Percentiles rank a stretch among this genome's conserved stretches.
phyloP scores from a whole-genome alignment of 768 basidiomycete species.

The Russula brevipes region DNA sequence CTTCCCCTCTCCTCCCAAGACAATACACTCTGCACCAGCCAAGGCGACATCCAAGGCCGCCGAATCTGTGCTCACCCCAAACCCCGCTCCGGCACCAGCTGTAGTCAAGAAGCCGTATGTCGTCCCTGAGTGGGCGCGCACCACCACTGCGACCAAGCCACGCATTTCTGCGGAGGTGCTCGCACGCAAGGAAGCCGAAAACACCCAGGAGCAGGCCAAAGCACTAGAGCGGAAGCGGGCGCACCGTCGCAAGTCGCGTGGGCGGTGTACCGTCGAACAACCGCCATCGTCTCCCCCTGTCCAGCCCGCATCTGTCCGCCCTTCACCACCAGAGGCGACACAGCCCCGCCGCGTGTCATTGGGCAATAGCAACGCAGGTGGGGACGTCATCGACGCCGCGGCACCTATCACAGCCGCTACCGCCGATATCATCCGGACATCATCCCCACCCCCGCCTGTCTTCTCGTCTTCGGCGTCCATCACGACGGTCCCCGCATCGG shows the following conservation, averaged over 20 bases:
- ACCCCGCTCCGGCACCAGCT: slow-evolving; percentile 24
- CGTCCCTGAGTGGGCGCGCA: slow-evolving; percentile 68
- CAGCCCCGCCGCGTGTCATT: slow-evolving; percentile 6
- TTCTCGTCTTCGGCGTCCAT: background rate
- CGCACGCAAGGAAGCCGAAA: slow-evolving; percentile 19
- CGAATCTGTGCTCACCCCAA: background rate
- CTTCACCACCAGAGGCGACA: background rate
- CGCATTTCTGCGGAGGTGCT: slow-evolving; percentile 54
- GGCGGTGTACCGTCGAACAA: background rate
- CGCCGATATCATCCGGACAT: slow-evolving; percentile 11
- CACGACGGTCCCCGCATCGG: background rate
- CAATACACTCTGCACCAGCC: background rate
- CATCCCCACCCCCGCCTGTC: slow-evolving; percentile 10
- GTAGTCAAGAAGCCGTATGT: slow-evolving; percentile 42
- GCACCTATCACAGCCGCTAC: slow-evolving; percentile 17
- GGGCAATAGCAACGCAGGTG: background rate
- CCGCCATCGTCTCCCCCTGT: background rate
- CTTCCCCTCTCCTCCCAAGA: slow-evolving; percentile 17
- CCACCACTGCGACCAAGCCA: slow-evolving; percentile 58
- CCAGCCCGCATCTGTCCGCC: background rate
- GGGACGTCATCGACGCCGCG: background rate
- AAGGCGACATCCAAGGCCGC: background rate
- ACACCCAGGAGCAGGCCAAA: slow-evolving; percentile 11
- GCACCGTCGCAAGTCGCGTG: slow-evolving; percentile 7
- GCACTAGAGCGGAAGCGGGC: slow-evolving; percentile 16